phyloP scores from a whole-genome alignment of 2,329 filamentous ascomycete species.

The Massarina eburnea region DNA sequence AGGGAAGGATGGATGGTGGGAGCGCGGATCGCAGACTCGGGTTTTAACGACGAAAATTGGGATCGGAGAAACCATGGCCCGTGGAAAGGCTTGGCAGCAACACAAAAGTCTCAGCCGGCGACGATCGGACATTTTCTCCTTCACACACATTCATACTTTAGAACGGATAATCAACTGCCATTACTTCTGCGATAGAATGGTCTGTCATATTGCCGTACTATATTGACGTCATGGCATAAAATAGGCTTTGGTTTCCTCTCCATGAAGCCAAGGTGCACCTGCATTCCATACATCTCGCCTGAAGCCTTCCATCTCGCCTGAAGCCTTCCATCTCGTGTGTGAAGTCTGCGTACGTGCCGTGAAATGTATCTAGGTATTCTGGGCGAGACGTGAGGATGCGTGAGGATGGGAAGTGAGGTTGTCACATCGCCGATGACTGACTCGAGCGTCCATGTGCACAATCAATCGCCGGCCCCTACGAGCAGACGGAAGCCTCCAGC shows the following conservation, averaged over 20 bases:
- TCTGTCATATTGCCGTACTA: slow-evolving; percentile 52
- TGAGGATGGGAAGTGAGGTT: too few relatives aligned
- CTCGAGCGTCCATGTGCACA: too few relatives aligned
- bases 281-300: slow-evolving; percentile 36
- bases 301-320: background rate
- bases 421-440: too few relatives aligned
- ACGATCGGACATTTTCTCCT: slow-evolving; percentile 16
- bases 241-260: slow-evolving; percentile 41
- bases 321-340: background rate
- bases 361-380: too few relatives aligned
- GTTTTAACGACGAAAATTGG: background rate
- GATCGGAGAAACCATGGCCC: slow-evolving; percentile 13
- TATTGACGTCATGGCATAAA: slow-evolving; percentile 39
- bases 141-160: slow-evolving; percentile 44
- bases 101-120: slow-evolving; percentile 19
- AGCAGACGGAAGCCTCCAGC: too few relatives aligned
- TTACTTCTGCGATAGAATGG: slow-evolving; percentile 40
- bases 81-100: slow-evolving; percentile 13
- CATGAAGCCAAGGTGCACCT: slow-evolving; percentile 41
- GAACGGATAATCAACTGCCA: slow-evolving; percentile 52
- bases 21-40: slow-evolving; percentile 1
- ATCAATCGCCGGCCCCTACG: too few relatives aligned
- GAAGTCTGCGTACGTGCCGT: background rate
- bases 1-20: background rate
- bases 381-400: too few relatives aligned